Conservation (phyloP, 73 alveolate species). For the Tetrahymena elliotti region DNA sequence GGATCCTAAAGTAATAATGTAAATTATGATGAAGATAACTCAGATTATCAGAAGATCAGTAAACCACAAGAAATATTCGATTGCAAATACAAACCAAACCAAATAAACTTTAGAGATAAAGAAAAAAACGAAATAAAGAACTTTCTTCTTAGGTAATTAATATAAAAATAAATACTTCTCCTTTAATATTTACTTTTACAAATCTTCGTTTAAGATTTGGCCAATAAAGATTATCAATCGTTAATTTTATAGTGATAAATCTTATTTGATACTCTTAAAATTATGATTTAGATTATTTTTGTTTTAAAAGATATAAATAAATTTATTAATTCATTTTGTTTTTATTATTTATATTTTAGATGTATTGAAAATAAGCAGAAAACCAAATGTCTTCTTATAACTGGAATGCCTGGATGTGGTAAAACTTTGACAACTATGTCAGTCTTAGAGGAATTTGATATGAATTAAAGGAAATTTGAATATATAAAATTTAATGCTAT, state of each 20-base stretch:
- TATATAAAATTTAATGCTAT: neutral
- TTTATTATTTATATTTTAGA: neutral
- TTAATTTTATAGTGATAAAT: neutral
- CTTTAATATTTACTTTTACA: neutral
- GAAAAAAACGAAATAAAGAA: neutral
- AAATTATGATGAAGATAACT: neutral
- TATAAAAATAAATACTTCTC: neutral
- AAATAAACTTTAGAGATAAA: neutral
- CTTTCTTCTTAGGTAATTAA: neutral
- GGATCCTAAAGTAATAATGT: neutral
- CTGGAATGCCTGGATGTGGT: neutral
- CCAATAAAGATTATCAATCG: neutral
- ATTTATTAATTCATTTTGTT: neutral
- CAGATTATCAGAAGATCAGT: neutral
- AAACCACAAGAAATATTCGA: neutral
- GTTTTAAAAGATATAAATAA: neutral
- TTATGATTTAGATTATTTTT: neutral
- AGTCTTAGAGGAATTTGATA: neutral
- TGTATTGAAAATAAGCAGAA: neutral
- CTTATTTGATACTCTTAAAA: neutral
- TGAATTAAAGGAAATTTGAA: neutral
- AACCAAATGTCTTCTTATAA: neutral
- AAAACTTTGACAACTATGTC: neutral
- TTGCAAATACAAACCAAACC: neutral
- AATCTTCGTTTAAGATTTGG: neutral